Conservation (phyloP, 441 rosid genomes). For the Adansonia rubrostipa region DNA sequence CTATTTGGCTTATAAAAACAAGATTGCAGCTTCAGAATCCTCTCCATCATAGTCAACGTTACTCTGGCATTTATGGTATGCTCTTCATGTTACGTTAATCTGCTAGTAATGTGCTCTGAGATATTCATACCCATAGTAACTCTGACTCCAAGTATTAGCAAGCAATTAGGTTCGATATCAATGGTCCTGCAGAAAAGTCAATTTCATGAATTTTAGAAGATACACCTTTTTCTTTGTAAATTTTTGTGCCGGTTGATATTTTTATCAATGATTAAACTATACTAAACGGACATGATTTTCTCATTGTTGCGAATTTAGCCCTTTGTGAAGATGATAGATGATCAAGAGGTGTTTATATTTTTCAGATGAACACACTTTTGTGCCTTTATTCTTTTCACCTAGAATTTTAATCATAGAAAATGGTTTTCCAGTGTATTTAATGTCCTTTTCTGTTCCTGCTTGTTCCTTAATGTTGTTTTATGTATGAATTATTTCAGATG, state of each 20-base stretch:
- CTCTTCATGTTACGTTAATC: constrained; percentile 41
- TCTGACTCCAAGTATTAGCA: constrained; percentile 27
- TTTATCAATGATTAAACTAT: not conserved
- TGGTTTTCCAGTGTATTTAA: not conserved
- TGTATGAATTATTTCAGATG: constrained; percentile 55
- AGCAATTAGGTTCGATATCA: constrained; percentile 7
- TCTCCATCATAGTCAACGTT: constrained; percentile 72
- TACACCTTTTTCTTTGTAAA: not conserved
- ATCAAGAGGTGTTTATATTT: constrained; percentile 1
- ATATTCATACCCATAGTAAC: constrained; percentile 34
- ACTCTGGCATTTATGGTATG: constrained; percentile 86
- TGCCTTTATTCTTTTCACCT: not conserved
- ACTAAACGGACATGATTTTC: not conserved
- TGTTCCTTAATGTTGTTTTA: constrained; percentile 20
- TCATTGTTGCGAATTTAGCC: constrained; percentile 5
- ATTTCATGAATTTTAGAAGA: constrained; percentile 1
- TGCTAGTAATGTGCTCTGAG: constrained; percentile 40
- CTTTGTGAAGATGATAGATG: not conserved
- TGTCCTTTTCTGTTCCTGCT: constrained; percentile 10
- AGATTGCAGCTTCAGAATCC: constrained; percentile 95
- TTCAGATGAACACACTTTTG: not conserved
- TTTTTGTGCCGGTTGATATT: not conserved
- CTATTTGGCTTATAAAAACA: constrained; percentile 94
- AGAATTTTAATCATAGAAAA: not conserved
- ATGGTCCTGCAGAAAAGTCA: not conserved